Evolutionary conservation across 768 basidiomycete species (phyloP).

Genomic region (Lentinus tigrinus): DNA sequence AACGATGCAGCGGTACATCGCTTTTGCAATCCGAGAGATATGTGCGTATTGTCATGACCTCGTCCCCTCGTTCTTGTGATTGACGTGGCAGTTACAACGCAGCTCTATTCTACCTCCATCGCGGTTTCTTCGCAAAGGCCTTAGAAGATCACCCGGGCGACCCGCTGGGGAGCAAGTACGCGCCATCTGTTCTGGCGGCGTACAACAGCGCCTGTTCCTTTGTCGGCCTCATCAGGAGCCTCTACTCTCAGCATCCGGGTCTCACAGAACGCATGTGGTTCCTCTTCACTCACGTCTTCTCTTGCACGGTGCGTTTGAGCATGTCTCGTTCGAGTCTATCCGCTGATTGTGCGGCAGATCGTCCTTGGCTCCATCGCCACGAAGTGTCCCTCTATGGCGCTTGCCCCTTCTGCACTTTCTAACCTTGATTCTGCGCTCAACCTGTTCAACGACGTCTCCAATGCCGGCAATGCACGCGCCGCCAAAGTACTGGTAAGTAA

Average conservation of each 20-base stretch:
- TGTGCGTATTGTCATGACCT: conserved; percentile 38
- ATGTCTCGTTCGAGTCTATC: neutral
- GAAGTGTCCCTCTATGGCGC: conserved; percentile 57
- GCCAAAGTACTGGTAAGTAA: conserved; percentile 57
- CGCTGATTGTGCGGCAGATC: conserved; percentile 40
- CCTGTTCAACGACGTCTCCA: conserved; percentile 53
- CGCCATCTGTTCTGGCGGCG: conserved; percentile 65
- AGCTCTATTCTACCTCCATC: conserved; percentile 74
- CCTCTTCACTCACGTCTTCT: conserved; percentile 70
- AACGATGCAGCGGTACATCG: conserved; percentile 66
- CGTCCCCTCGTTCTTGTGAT: neutral
- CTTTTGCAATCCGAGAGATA: conserved; percentile 69
- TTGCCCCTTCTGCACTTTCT: conserved; percentile 65
- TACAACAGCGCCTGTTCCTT: conserved; percentile 70
- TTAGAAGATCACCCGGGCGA: conserved; percentile 61
- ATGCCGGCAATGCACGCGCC: conserved; percentile 44
- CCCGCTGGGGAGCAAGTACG: conserved; percentile 69
- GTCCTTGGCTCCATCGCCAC: conserved; percentile 68
- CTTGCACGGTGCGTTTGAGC: conserved; percentile 50
- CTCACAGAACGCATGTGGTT: conserved; percentile 74
- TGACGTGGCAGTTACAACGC: neutral
- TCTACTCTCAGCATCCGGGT: conserved; percentile 64
- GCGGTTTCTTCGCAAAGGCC: conserved; percentile 72
- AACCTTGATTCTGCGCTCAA: conserved; percentile 63
- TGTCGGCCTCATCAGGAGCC: conserved; percentile 61